phyloP scores from a whole-genome alignment of 176 grass and related monocot genomes.

The Carex kokanica region DNA sequence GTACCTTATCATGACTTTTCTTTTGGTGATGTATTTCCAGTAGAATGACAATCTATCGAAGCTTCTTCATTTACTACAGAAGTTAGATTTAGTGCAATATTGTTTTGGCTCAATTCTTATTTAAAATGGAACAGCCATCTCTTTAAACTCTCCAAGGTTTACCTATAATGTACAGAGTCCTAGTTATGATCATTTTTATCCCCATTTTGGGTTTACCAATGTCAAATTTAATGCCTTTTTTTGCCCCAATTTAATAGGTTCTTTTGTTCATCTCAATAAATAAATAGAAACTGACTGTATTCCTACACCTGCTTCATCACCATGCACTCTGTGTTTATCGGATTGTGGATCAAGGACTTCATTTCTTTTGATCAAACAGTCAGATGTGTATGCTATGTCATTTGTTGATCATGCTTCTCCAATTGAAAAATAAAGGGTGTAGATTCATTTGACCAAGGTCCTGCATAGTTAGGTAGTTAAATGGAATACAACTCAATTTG shows the following conservation, averaged over 20 bases:
- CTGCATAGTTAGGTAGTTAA: background rate
- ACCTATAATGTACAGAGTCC: background rate
- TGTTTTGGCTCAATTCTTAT: background rate
- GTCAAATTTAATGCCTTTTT: background rate
- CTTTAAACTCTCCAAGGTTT: background rate
- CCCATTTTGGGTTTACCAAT: background rate
- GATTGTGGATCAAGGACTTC: background rate
- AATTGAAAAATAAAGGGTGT: background rate
- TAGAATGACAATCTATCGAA: constrained; percentile 34
- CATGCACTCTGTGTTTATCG: background rate
- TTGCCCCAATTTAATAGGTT: background rate
- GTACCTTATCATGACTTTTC: constrained; percentile 82
- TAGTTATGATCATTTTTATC: background rate
- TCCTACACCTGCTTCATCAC: background rate
- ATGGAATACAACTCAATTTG: background rate
- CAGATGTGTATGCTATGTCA: background rate
- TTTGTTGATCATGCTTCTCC: no score
- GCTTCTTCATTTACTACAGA: background rate
- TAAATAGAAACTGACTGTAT: background rate
- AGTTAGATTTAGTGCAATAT: constrained; percentile 1
- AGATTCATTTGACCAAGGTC: background rate
- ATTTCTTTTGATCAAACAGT: background rate
- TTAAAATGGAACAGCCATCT: background rate
- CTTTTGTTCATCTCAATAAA: background rate
- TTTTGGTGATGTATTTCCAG: constrained; percentile 58